Base-by-base conservation (phyloP, 129 eudicot genomes). In the Escallonia herrerae region DNA sequence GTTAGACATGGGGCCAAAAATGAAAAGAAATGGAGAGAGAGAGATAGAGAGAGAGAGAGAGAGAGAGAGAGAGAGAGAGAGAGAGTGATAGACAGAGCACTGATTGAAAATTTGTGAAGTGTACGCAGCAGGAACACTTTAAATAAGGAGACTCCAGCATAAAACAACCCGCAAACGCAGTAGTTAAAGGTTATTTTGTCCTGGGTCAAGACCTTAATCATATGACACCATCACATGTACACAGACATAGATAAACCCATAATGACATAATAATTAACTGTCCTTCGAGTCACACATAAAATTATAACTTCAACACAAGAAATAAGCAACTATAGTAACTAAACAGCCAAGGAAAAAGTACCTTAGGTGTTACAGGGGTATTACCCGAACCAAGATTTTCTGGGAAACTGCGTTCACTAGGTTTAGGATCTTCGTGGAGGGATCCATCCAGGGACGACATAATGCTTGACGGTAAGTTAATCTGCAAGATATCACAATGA, bases 371-470 rank as follows among this genome's bases (percentile, higher is more conserved):
- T 52, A 11, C 43, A 66, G 97, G 90, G 51, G 88, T 86, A 79
- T 82, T 79, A 43, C 87, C 79, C 9, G 99, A 86, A 76, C 96
- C 96, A 75, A 88, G 95, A 80, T 88, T 87, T 74, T 86, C 99
- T 33, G 90, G 95, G 71, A 85, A 89, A 64, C 85, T 85, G 64
- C 91, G 95, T 39, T 69, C 68, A 63, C 40, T 64, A 47, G 81
- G 68, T 66, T 78, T 77, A 62, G 62, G 69, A 54, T 67, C 83
- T 45, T 74, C 88, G 33, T 38, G 70, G 60, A 79, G 67, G 46
- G 87, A 70, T 53, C 74, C 63, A 78, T 90, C 90, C 70, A 86
- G 62, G 41, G 86, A 78, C 43, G 90, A 77, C 52, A 80, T 73
- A 67, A 93, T 67, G 75, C 84, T 77, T 76, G 99, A 88, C 43